Evolutionary conservation across 345 rosid species (phyloP).

Genomic region (Salix arbutifolia): DNA sequence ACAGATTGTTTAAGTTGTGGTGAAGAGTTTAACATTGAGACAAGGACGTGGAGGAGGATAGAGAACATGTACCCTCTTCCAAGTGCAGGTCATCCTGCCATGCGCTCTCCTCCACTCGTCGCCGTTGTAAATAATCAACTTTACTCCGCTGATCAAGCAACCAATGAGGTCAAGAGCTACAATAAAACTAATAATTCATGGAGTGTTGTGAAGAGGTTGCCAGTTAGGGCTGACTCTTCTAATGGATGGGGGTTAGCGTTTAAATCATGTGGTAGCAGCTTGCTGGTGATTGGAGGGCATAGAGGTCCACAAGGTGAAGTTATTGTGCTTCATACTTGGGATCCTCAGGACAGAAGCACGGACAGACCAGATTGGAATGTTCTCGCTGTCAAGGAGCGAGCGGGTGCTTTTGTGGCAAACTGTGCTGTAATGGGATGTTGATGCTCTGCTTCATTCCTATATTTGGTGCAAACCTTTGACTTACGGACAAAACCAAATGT

Average conservation of each 20-base stretch:
- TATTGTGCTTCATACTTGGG: constrained; percentile 70
- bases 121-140: constrained; percentile 71
- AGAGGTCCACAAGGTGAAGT: constrained; percentile 61
- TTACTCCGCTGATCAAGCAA: constrained; percentile 59
- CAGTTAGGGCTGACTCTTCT: constrained; percentile 66
- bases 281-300: constrained; percentile 73
- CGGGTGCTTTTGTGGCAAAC: constrained; percentile 77
- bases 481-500: background rate
- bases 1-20: constrained; percentile 58
- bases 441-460: constrained; percentile 5
- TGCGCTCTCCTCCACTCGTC: constrained; percentile 64
- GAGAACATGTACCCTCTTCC: constrained; percentile 80
- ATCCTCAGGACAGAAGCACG: constrained; percentile 53
- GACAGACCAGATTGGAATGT: constrained; percentile 80
- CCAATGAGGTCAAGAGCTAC: constrained; percentile 77
- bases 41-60: constrained; percentile 58
- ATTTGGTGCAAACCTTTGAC: constrained; percentile 5
- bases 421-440: constrained; percentile 81
- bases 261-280: constrained; percentile 64
- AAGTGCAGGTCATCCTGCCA: constrained; percentile 68
- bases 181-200: constrained; percentile 57
- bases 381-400: constrained; percentile 64
- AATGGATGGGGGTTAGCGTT: constrained; percentile 89
- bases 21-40: constrained; percentile 63
- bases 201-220: constrained; percentile 75